Base-by-base conservation (phyloP, 441 rosid species). In the Adansonia madagascariensis region DNA sequence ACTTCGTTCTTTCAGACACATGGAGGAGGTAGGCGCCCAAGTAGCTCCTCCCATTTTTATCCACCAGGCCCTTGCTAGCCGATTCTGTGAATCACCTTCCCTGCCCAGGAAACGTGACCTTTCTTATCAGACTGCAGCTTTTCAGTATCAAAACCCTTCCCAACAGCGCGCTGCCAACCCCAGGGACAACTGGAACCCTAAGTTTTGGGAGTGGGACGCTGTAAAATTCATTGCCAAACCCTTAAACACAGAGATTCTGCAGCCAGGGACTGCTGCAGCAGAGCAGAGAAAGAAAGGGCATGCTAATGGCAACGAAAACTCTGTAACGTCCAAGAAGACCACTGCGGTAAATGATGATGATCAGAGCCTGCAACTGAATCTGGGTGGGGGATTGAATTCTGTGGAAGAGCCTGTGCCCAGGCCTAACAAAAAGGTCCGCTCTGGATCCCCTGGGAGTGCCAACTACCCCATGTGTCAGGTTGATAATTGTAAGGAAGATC, bases 401-500 rank as follows among this genome's bases (percentile, higher is more conserved):
- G 85, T 86, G 69, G 93, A 87, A 77, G 87, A 90, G 77, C 88
- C 85, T 10, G 82, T 59, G 7, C 71, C 82, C 53, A 87, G 95
- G 79, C 93, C 96, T 10, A 87, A 43, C 73, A 94, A 94, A 82
- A 88, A 83, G 82, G 95, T 89, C 47, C 86, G 98, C 59, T 82
- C 92, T 61, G 92, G 96, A 76, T 92, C 97, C 61, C 96, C 94
- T 0, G 96, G 94, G 60, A 76, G 84, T 63, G 78, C 85, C 71
- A 85, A 83, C 75, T 88, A 89, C 71, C 95, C 96, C 9, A 85
- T 80, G 89, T 94, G 98, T 77, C 98, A 94, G 87, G 98, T 94
- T 3, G 98, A 94, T 64, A 85, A 87, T 72, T 94, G 98, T 80
- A 86, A 81, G 63, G 96, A 91, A 79, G 92, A 91, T 85, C 89